Percentiles rank a stretch among this genome's conserved stretches.
Conservation (phyloP, 2,329 filamentous ascomycete species). For the Juglanconis oblonga region DNA sequence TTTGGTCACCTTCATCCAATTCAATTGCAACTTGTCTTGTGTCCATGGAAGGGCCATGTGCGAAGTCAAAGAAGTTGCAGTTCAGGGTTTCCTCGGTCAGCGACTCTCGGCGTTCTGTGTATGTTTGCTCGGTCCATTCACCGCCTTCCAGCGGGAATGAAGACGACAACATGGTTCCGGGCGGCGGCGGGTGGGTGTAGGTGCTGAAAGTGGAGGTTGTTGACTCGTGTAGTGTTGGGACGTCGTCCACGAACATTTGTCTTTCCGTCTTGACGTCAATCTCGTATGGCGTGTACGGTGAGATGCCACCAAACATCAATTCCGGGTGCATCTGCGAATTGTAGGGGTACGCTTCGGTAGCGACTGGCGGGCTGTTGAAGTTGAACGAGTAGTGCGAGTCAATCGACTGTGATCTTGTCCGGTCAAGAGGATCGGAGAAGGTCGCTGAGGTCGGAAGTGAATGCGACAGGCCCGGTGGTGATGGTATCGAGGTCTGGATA, state of each 20-base stretch:
- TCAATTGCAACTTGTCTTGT: slow-evolving; percentile 71
- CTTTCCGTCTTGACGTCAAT: slow-evolving; percentile 95
- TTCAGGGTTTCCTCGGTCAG: slow-evolving; percentile 65
- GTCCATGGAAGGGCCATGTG: slow-evolving; percentile 62
- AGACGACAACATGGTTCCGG: slow-evolving; percentile 60
- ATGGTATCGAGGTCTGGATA: slow-evolving; percentile 56
- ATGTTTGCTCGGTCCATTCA: slow-evolving; percentile 73
- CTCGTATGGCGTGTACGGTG: slow-evolving; percentile 68
- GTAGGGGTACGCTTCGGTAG: slow-evolving; percentile 59
- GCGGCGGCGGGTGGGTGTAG: slow-evolving; percentile 74
- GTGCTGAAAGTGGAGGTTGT: slow-evolving; percentile 91
- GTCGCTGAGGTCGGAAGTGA: slow-evolving; percentile 79
- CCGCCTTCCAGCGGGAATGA: slow-evolving; percentile 54
- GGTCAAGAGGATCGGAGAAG: slow-evolving; percentile 70
- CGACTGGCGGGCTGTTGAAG: slow-evolving; percentile 60
- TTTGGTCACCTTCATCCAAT: slow-evolving; percentile 83
- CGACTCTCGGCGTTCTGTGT: slow-evolving; percentile 66
- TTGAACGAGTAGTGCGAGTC: slow-evolving; percentile 80
- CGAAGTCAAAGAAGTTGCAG: slow-evolving; percentile 80
- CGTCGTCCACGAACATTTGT: slow-evolving; percentile 89
- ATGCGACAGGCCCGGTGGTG: slow-evolving; percentile 76
- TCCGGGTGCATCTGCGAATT: slow-evolving; percentile 61
- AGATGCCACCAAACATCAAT: slow-evolving; percentile 54
- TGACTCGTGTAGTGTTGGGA: slow-evolving; percentile 81
- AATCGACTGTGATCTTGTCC: slow-evolving; percentile 72